Evolutionary conservation across 805 yeast species (phyloP).

Genomic region (Pichia pseudocactophila): DNA sequence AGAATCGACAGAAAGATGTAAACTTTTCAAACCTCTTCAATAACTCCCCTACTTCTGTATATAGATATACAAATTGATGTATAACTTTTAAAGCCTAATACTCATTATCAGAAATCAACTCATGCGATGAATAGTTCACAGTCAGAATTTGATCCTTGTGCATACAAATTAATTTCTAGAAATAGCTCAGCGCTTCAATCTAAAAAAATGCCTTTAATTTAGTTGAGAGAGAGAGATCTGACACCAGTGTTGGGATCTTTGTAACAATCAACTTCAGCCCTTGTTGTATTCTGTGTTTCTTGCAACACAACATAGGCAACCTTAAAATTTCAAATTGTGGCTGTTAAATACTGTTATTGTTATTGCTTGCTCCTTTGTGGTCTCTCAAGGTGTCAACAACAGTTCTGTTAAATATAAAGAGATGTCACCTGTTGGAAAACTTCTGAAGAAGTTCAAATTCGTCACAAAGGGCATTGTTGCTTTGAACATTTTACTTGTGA

Average conservation of each 20-base stretch:
- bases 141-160: too few species aligned
- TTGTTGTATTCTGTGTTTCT: not conserved
- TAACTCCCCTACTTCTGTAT: not conserved
- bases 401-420: not conserved
- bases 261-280: too few species aligned
- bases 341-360: not conserved
- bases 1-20: constrained; percentile 47
- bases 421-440: constrained; percentile 2
- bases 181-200: too few species aligned
- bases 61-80: not conserved
- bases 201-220: too few species aligned
- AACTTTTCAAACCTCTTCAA: not conserved
- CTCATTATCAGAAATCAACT: too few species aligned
- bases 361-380: constrained; percentile 3
- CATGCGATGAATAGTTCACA: too few species aligned
- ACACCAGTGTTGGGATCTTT: too few species aligned
- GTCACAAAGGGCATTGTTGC: constrained; percentile 49
- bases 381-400: not conserved
- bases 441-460: constrained; percentile 37
- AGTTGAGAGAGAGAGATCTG: too few species aligned
- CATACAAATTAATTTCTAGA: too few species aligned
- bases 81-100: too few species aligned
- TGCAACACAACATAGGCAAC: not conserved
- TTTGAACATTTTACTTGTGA: constrained; percentile 41
- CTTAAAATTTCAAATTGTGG: not conserved